Percentiles rank a stretch among this genome's conserved stretches.
Evolutionary conservation across 768 basidiomycete species (phyloP).

Genomic region (Boletus rex-veris): DNA sequence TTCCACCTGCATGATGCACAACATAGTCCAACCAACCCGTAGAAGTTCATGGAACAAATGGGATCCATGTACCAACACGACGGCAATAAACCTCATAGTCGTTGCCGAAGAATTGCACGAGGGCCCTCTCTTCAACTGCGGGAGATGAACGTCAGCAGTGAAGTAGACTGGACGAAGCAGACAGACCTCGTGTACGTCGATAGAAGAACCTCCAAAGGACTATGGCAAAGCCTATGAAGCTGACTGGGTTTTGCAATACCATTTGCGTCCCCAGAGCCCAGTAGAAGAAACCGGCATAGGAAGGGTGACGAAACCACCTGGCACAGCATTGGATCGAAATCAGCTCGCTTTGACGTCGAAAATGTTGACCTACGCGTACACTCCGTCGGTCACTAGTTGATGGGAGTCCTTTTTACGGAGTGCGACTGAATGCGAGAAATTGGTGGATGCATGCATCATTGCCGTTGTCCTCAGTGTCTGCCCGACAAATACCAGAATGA

Average conservation of each 20-base stretch:
- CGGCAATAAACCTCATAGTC: constrained; percentile 76
- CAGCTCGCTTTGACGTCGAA: not conserved
- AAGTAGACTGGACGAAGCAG: not conserved
- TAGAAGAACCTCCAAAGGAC: constrained; percentile 89
- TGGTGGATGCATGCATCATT: constrained; percentile 95
- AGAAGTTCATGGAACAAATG: constrained; percentile 62
- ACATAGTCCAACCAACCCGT: not conserved
- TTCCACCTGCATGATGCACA: constrained; percentile 1
- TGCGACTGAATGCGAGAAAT: constrained; percentile 89
- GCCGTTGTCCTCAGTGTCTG: constrained; percentile 81
- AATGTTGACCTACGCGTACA: constrained; percentile 70
- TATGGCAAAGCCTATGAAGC: constrained; percentile 59
- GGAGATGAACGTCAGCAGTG: constrained; percentile 1
- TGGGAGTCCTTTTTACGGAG: constrained; percentile 71
- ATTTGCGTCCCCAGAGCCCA: constrained; percentile 97
- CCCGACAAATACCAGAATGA: constrained; percentile 59
- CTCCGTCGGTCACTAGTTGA: constrained; percentile 78
- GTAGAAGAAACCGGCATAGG: constrained; percentile 96
- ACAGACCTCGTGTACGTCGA: constrained; percentile 69
- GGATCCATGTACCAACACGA: constrained; percentile 82
- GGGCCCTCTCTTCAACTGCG: constrained; percentile 74
- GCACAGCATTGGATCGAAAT: not conserved
- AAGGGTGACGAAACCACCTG: constrained; percentile 79
- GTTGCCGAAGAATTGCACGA: constrained; percentile 87
- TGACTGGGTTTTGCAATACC: constrained; percentile 81